Evolutionary conservation across 2,329 filamentous ascomycete species (phyloP), one percentile per base, ranked within the genome.

Genomic region (Fusarium newnesense): DNA sequence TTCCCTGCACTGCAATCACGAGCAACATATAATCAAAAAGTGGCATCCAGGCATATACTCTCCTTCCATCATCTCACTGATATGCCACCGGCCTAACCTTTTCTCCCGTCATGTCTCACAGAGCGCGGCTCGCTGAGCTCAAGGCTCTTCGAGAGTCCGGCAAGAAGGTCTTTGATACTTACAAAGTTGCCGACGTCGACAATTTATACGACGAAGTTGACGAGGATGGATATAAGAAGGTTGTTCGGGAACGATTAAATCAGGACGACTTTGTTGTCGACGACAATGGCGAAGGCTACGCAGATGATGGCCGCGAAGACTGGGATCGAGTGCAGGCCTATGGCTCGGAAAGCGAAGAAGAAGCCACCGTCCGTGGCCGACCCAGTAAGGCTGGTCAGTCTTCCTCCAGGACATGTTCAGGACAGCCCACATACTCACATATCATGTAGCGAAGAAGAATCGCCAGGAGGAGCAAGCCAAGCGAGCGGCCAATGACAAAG

Each of bases 241-340:
- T 98, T 75, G 95, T 99, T 19, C 90, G 96, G 46, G 91, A 92
- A 63, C 92, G 96, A 52, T 87, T 99, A 58, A 94, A 98, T 79
- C 88, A 97, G 78, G 96, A 99, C 78, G 96, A 99, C 84, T 99
- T 99, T 79, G 96, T 99, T 59, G 95, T 99, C 68, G 96, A 98
- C 85, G 96, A 99, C 84, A 97, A 98, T 85, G 96, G 96, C 79
- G 94, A 96, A 80, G 96, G 96, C 42, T 99, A 99, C 79, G 96
- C 94, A 74, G 96, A 98, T 81, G 96, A 98, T 80, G 96, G 96
- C 69, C 92, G 96, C 62, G 95, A 97, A 83, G 96, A 98, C 77
- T 96, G 96, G 95, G 91, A 96, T 82, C 90, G 93, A 76, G 88
- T 92, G 67, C 87, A 87, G 67, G 86, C 88, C 72, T 90, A 92